Percentiles rank a stretch among this genome's conserved stretches.
Evolutionary conservation across 2,329 filamentous ascomycete genomes (phyloP).

Genomic region (Neofusicoccum sp.): DNA sequence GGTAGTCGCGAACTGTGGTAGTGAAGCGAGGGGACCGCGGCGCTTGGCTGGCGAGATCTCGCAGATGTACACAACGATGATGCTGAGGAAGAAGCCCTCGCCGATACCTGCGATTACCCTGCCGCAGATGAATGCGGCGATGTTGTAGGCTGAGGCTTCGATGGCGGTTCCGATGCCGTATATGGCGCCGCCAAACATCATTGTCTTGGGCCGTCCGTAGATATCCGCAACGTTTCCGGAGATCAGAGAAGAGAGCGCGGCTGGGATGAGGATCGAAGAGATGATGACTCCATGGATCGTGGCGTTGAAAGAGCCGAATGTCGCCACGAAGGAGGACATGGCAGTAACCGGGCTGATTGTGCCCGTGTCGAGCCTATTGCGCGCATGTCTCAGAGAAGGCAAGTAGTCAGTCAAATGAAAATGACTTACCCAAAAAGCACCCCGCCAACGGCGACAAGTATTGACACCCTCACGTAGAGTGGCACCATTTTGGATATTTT

Average conservation of each 20-base stretch:
- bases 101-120: constrained; percentile 60
- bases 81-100: constrained; percentile 58
- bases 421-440: too few relatives aligned
- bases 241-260: constrained; percentile 57
- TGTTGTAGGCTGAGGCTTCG: constrained; percentile 48
- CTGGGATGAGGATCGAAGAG: constrained; percentile 61
- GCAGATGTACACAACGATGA: constrained; percentile 51
- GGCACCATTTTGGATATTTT: too few relatives aligned
- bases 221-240: constrained; percentile 60
- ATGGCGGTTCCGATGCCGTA: constrained; percentile 50
- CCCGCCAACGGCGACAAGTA: too few relatives aligned
- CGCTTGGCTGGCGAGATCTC: constrained; percentile 59
- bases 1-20: constrained; percentile 57
- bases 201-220: constrained; percentile 54
- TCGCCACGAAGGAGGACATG: constrained; percentile 55
- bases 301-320: constrained; percentile 55
- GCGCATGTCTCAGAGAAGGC: too few relatives aligned
- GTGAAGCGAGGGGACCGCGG: constrained; percentile 55
- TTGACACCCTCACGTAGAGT: too few relatives aligned
- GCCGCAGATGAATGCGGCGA: constrained; percentile 59
- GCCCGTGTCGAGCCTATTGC: constrained; percentile 49
- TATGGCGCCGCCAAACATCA: constrained; percentile 54
- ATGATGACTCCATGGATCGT: constrained; percentile 62
- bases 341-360: constrained; percentile 62
- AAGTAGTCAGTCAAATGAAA: too few relatives aligned